Percentiles rank a stretch among this genome's conserved stretches.
Conservation (phyloP, 148 eudicot species). For the Limonium bicolor region DNA sequence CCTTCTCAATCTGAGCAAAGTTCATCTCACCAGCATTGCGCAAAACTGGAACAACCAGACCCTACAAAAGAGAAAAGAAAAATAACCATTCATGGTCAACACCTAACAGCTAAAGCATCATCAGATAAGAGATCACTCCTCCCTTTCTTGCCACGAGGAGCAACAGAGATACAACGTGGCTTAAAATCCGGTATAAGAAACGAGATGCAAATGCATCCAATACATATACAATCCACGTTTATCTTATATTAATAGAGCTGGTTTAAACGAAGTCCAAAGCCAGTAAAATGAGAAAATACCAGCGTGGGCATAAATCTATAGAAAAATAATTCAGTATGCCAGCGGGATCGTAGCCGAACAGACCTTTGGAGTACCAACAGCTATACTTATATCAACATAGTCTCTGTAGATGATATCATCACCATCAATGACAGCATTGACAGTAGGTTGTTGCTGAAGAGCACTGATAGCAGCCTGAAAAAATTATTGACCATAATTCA, state of each 20-base stretch:
- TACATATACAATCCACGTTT: too few species aligned
- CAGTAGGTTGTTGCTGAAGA: slow-evolving; percentile 77
- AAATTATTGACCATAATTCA: not conserved
- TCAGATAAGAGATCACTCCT: not conserved
- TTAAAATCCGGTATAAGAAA: too few species aligned
- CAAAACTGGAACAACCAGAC: slow-evolving; percentile 91
- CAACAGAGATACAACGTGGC: too few species aligned
- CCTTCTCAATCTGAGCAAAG: slow-evolving; percentile 88
- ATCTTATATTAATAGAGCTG: too few species aligned
- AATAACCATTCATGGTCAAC: too few species aligned
- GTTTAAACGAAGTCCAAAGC: too few species aligned
- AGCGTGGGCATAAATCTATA: too few species aligned
- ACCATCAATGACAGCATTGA: slow-evolving; percentile 93
- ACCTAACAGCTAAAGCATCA: too few species aligned
- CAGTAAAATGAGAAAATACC: too few species aligned
- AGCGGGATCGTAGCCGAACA: slow-evolving; percentile 4
- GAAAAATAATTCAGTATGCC: too few species aligned
- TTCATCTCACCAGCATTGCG: slow-evolving; percentile 75
- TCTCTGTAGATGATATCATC: slow-evolving; percentile 93
- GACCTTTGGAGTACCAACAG: slow-evolving; percentile 99
- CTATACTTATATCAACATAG: slow-evolving; percentile 87
- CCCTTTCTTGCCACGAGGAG: too few species aligned
- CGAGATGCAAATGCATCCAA: too few species aligned
- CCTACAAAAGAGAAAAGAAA: slow-evolving; percentile 38
- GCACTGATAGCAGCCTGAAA: slow-evolving; percentile 84